Evolutionary conservation across 2,329 filamentous ascomycete genomes (phyloP).

Genomic region (Penicillium sp.): DNA sequence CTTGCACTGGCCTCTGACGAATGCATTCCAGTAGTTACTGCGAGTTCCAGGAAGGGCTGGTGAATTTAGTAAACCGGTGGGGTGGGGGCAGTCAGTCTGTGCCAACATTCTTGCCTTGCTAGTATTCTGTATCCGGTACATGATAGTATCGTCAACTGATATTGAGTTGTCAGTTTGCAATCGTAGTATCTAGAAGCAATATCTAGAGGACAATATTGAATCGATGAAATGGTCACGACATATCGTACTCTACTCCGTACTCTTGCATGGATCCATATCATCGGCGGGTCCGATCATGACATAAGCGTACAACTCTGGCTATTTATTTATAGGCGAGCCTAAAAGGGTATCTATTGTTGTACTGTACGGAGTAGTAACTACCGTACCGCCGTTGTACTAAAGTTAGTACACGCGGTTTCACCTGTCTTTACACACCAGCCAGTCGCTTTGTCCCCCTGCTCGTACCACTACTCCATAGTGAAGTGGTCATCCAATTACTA

Average conservation of each 20-base stretch:
- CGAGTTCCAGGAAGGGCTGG: too few species aligned
- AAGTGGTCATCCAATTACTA: neutral
- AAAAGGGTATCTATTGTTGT: neutral
- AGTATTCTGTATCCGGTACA: neutral
- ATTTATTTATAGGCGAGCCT: neutral
- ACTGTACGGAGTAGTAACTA: neutral
- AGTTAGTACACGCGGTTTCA: constrained; percentile 12
- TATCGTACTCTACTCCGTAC: neutral
- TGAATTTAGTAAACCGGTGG: neutral
- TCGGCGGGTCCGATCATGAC: neutral
- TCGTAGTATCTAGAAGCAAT: too few species aligned
- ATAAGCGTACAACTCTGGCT: neutral
- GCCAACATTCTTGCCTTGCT: neutral
- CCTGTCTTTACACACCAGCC: neutral
- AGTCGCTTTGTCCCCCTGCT: neutral
- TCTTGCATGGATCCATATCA: neutral
- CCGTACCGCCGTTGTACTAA: neutral
- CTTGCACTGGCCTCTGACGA: neutral
- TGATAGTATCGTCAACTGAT: neutral
- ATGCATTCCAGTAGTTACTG: neutral
- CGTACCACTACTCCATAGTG: neutral
- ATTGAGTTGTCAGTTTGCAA: too few species aligned
- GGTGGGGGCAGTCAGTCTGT: neutral
- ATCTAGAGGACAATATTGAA: too few species aligned
- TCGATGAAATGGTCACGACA: too few species aligned